phyloP scores from a whole-genome alignment of 768 basidiomycete genomes.

The Leccinum subgranulosum region DNA sequence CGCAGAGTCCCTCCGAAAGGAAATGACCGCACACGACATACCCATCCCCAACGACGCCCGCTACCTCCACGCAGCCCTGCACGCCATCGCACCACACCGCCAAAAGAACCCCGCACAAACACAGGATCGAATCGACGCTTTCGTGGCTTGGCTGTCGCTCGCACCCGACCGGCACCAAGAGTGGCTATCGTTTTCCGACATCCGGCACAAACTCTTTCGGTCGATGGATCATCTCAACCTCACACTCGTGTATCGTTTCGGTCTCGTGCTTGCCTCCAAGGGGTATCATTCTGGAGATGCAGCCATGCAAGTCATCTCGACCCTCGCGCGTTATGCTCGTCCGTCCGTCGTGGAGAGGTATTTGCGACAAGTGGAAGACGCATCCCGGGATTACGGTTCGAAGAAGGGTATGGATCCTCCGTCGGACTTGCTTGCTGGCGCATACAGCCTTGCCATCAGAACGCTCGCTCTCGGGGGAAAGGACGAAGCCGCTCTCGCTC shows the following conservation, averaged over 20 bases:
- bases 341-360: too few species aligned
- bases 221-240: conserved; percentile 30
- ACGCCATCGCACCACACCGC: conserved; percentile 25
- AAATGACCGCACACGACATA: conserved; percentile 37
- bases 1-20: conserved; percentile 16
- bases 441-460: conserved; percentile 41
- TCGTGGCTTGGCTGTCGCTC: conserved; percentile 45
- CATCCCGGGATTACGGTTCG: too few species aligned
- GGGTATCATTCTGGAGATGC: conserved; percentile 33
- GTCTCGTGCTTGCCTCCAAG: conserved; percentile 41
- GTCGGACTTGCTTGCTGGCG: conserved; percentile 7
- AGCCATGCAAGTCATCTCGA: too few species aligned
- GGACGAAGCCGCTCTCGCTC: conserved; percentile 39
- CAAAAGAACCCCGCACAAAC: conserved; percentile 3
- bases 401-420: not conserved
- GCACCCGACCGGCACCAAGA: conserved; percentile 33
- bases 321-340: too few species aligned
- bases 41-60: conserved; percentile 32
- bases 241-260: conserved; percentile 40
- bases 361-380: too few species aligned
- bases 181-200: conserved; percentile 16
- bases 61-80: conserved; percentile 38
- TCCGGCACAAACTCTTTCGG: conserved; percentile 35
- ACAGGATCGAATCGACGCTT: conserved; percentile 8
- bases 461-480: conserved; percentile 38